Evolutionary conservation across 805 yeast genomes (phyloP).

Genomic region (Metschnikowia hibisci): DNA sequence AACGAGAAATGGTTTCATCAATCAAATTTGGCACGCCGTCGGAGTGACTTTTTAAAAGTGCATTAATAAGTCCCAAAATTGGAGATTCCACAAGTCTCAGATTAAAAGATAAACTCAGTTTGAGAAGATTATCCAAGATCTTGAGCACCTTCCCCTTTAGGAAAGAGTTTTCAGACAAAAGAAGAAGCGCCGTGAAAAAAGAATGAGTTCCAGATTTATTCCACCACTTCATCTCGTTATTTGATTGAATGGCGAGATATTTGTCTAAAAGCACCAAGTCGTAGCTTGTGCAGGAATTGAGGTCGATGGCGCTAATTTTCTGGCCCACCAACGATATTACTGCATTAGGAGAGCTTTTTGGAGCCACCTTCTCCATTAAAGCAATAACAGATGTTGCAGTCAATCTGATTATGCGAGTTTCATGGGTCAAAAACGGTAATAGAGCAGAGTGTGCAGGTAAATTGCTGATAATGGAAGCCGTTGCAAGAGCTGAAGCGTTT

Average conservation of each 20-base stretch:
- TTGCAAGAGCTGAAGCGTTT: constrained; percentile 7
- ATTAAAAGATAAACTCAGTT: constrained; percentile 13
- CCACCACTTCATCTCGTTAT: constrained; percentile 80
- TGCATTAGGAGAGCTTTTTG: constrained; percentile 20
- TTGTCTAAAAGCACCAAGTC: constrained; percentile 58
- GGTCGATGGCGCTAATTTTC: constrained; percentile 8
- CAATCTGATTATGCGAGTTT: constrained; percentile 42
- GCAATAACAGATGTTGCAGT: constrained; percentile 45
- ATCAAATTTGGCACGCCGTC: constrained; percentile 54
- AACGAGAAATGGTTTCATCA: constrained; percentile 73
- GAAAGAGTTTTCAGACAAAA: constrained; percentile 29
- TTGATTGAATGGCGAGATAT: constrained; percentile 52
- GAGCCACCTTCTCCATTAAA: constrained; percentile 23
- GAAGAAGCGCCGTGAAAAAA: constrained; percentile 62
- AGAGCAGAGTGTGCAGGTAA: constrained; percentile 45
- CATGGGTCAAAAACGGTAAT: constrained; percentile 41
- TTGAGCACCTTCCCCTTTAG: constrained; percentile 9
- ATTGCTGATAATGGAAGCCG: constrained; percentile 23
- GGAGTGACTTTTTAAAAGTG: constrained; percentile 31
- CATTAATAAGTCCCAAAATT: constrained; percentile 47
- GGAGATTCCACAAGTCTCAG: constrained; percentile 48
- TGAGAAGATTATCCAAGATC: constrained; percentile 15
- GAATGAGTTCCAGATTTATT: constrained; percentile 48
- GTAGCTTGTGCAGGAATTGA: constrained; percentile 39
- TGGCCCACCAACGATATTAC: constrained; percentile 7